Conservation (phyloP, 306 rosid genomes). For the Fragaria ananassa region DNA sequence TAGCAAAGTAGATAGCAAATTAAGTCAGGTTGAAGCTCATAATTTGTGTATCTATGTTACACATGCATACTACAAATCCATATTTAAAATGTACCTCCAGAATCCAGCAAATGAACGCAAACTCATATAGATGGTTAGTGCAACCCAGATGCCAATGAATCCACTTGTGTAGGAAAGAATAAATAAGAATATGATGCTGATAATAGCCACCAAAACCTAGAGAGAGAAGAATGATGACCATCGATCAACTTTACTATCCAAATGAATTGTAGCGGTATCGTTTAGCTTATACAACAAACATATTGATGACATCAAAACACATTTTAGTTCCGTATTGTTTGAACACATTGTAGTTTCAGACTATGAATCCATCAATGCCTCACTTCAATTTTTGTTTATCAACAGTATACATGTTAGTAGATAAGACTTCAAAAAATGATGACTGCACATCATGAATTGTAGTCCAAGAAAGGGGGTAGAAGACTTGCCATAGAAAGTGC, state of each 20-base stretch:
- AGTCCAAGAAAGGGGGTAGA: slow-evolving; percentile 13
- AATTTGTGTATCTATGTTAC: background rate
- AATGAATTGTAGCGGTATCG: background rate
- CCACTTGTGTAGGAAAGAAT: slow-evolving; percentile 65
- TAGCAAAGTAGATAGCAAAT: background rate
- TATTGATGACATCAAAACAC: background rate
- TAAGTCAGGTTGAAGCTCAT: background rate
- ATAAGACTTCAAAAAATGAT: background rate
- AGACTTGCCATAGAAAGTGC: slow-evolving; percentile 85
- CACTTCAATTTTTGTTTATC: background rate
- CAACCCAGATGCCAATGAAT: slow-evolving; percentile 88
- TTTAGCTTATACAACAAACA: background rate
- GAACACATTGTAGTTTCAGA: background rate
- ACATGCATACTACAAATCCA: background rate
- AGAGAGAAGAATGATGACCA: background rate
- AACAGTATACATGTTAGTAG: background rate
- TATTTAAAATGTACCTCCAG: slow-evolving; percentile 53
- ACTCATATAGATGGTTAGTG: slow-evolving; percentile 82
- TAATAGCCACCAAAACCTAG: slow-evolving; percentile 77
- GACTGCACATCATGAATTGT: background rate
- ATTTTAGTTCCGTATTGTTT: background rate
- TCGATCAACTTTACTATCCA: background rate
- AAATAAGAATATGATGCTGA: slow-evolving; percentile 73
- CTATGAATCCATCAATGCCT: background rate
- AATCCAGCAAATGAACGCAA: slow-evolving; percentile 81